Evolutionary conservation across 176 grass and related monocot species (phyloP).

Genomic region (Chrysopogon serrulatus): DNA sequence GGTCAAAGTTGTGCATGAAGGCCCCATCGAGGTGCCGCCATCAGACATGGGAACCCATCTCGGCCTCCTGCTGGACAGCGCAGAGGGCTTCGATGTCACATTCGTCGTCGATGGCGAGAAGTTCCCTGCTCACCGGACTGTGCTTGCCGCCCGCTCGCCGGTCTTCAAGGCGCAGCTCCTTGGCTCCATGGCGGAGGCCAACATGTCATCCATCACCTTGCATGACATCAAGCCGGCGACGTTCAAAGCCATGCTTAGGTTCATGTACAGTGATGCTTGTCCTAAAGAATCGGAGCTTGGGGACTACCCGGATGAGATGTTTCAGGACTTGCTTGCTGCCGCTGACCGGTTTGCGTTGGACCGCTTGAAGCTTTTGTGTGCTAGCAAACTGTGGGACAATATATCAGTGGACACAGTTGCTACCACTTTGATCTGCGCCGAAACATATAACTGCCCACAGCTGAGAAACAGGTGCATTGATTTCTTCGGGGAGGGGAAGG

Average conservation of each 20-base stretch:
- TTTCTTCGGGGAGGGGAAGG: conserved; percentile 25
- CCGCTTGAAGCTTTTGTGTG: not conserved
- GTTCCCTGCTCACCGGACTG: not conserved
- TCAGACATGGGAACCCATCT: not conserved
- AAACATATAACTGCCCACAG: conserved; percentile 28
- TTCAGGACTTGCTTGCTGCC: not conserved
- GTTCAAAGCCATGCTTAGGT: conserved; percentile 30
- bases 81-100: not conserved
- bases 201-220: not conserved
- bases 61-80: not conserved
- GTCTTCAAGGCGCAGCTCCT: conserved; percentile 23
- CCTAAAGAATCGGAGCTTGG: not conserved
- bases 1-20: not conserved
- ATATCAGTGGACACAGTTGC: conserved; percentile 19
- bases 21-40: not conserved
- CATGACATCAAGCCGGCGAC: not conserved
- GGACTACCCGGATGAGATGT: not conserved
- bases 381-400: conserved; percentile 6
- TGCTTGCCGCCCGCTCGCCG: conserved; percentile 14
- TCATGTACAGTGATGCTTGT: conserved; percentile 33
- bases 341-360: not conserved
- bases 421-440: conserved; percentile 31
- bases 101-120: conserved; percentile 15
- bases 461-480: conserved; percentile 49
- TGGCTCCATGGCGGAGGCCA: not conserved